Base-by-base conservation (phyloP, 2,329 filamentous ascomycete species). In the Nigrograna mackinnonii region DNA sequence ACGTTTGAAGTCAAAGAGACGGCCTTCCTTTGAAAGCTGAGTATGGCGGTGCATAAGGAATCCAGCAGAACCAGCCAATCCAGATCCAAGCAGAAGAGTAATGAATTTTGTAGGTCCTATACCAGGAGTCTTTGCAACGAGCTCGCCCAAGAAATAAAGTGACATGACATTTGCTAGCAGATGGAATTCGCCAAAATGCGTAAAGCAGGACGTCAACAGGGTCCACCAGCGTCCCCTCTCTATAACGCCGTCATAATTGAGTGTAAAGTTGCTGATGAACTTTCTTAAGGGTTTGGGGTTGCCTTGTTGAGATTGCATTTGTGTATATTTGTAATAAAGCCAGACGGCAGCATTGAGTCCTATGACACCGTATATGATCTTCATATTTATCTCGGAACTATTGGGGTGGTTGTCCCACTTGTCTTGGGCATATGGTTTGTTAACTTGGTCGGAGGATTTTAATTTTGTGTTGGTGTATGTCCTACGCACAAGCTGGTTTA, bases 121-220 rank as follows among this genome's bases (percentile, higher is more conserved):
- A 4, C 57, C 49, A 3, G 67, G 66, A 1, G 60, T 46, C 2
- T 24, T 17, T 5, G 57, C 60, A 3, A 76, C 41, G 6, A 69
- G 47, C 0, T 33, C 35, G n/a, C 62, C 69, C 18, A 76, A 61
- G 11, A 60, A 62, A 37, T 66, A 60, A 22, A 74, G 55, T 1
- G 64, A 52, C 9, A 74, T 14, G 66, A 75, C 70, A 53, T 76
- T 77, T 49, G 66, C 62, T 6, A 52, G 40, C 32, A 75, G 53
- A 48, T 77, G 74, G 2, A 43, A 13, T 1, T 60, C 12, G 4
- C 57, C 39, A 2, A 49, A 17, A 37, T 77, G 74, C 1, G 67
- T 66, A 48, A 76, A 73, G 12, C 60, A 60, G 9, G 50, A 56
- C 0, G 73, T 74, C 24, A 76, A 6, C 3, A 67, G 7, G 1